Evolutionary conservation across 208 protist genomes (phyloP), one percentile per base, ranked within the genome.

Genomic region (Acanthamoeba lugdunensis): DNA sequence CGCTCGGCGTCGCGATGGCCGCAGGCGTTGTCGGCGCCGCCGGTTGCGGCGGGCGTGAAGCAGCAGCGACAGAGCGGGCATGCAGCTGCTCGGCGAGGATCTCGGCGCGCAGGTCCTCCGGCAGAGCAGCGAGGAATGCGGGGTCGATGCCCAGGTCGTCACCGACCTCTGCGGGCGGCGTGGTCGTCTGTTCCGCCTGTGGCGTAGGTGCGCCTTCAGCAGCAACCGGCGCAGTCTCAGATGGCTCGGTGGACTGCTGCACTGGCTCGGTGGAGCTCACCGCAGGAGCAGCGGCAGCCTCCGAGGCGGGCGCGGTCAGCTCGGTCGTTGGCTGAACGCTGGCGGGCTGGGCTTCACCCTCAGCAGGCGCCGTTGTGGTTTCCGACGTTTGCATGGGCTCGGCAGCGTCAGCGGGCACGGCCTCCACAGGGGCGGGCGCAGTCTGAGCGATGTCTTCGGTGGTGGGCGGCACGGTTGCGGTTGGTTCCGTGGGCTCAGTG

Each of bases 61-160:
- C 56, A 58, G 81, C 48, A 28, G 84, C 45, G 23, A 90, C 9
- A 4, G 48, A 41, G 79, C 41, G 58, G 61, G 90, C 58, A 33
- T 85, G 63, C 0, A 96, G 52, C 90, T 95, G 95, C 23, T 91
- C 65, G 13, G 98, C 97, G 13, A 99, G 92, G 23, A 99, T 97
- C 81, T 98, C 98, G 56, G 96, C 96, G 41, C 98, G 96, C 9
- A 99, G 94, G 28, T 98, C 96, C 45, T 96, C 94, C 5, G 98
- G 98, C 48, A 99, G 93, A 30, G 97, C 98, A 37, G 95, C 94
- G 3, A 99, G 95, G 93, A 99, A 99, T 58, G 97, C 95, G 23
- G 98, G 98, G 82, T 98, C 97, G 45, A 98, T 95, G 37, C 93
- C 95, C 52, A 77, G 75, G 23, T 95, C 92, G 4, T 90, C 73